Evolutionary conservation across 176 grass and related monocot genomes (phyloP).

Genomic region (Raddia distichophylla): DNA sequence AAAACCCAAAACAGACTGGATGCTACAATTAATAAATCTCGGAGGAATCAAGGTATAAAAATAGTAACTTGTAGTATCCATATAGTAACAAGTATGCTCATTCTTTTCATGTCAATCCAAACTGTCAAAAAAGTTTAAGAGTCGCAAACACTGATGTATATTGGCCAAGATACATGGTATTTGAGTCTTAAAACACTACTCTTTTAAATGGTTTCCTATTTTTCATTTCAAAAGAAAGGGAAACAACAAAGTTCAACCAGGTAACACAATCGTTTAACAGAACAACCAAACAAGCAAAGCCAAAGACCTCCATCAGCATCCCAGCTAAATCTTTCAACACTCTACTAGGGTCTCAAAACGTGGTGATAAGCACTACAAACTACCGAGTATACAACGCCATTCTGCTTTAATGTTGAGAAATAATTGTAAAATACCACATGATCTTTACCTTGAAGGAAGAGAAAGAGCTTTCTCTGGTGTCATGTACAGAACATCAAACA

Average conservation of each 20-base stretch:
- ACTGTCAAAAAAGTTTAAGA: neutral
- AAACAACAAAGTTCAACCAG: too few relatives aligned
- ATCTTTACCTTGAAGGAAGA: slow-evolving; percentile 67
- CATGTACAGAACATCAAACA: slow-evolving; percentile 82
- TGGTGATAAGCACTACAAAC: neutral
- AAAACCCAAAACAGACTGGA: neutral
- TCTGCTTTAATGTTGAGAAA: neutral
- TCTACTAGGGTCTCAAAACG: neutral
- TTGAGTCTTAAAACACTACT: neutral
- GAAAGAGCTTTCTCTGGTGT: slow-evolving; percentile 88
- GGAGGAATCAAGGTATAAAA: slow-evolving; percentile 7
- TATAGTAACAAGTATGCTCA: neutral
- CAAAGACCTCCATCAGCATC: too few relatives aligned
- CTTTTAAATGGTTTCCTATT: too few relatives aligned
- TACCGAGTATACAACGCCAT: neutral
- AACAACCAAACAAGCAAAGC: too few relatives aligned
- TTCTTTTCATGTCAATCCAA: neutral
- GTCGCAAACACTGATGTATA: neutral
- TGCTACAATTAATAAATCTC: neutral
- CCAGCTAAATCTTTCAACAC: neutral
- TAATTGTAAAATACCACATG: slow-evolving; percentile 6
- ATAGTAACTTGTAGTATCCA: neutral
- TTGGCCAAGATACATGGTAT: neutral
- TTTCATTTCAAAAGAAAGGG: too few relatives aligned
- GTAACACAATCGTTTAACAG: too few relatives aligned